A percentile compares a stretch with the other conserved stretches of the same genome.
Conservation (phyloP, 129 eudicot genomes). For the Kitagawia praeruptora region DNA sequence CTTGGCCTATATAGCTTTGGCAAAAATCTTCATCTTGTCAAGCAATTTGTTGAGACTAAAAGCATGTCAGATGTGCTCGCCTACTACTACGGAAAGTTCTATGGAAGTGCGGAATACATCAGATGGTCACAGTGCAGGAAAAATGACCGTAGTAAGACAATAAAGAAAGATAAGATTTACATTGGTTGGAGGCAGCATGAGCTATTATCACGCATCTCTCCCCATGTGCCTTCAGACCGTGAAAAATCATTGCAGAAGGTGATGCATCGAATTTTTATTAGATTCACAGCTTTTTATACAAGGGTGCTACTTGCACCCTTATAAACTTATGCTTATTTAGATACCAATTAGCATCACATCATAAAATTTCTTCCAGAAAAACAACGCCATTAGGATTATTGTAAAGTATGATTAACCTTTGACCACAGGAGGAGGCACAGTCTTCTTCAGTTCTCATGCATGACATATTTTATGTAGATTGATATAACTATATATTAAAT, state of each 20-base stretch:
- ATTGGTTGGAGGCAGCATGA: constrained; percentile 45
- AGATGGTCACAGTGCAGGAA: constrained; percentile 41
- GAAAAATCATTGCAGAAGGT: constrained; percentile 37
- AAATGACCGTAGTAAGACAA: constrained; percentile 16
- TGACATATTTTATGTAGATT: no score
- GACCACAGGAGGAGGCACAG: no score
- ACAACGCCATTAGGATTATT: neutral
- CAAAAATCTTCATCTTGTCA: constrained; percentile 40
- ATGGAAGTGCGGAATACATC: constrained; percentile 23
- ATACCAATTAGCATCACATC: neutral
- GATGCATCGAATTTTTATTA: neutral
- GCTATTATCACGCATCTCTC: constrained; percentile 37
- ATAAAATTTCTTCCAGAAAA: neutral
- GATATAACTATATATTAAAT: no score
- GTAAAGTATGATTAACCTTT: no score
- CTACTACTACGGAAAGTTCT: constrained; percentile 45
- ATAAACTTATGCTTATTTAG: neutral
- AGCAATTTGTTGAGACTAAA: constrained; percentile 33
- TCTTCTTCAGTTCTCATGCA: no score
- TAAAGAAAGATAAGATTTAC: constrained; percentile 38
- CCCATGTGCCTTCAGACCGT: constrained; percentile 33
- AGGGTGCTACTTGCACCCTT: neutral
- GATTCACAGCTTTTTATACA: no score
- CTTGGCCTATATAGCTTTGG: constrained; percentile 50
- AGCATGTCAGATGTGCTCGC: constrained; percentile 14